Base-by-base conservation (phyloP, 1,284 basidiomycete genomes). In the Hortiboletus rubellus region DNA sequence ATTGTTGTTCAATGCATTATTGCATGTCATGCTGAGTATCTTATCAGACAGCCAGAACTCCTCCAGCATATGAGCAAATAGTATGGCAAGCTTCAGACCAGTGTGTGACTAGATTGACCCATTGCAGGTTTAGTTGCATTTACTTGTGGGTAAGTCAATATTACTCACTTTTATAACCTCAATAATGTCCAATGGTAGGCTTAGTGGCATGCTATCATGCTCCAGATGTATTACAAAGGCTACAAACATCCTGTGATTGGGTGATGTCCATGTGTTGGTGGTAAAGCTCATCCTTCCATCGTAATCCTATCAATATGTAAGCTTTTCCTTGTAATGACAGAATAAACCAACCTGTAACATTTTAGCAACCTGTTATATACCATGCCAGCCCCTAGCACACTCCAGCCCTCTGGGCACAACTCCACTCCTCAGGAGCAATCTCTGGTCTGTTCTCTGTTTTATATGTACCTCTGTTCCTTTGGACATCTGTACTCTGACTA, bases 1-100 rank as follows among this genome's bases (percentile, higher is more conserved):
- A 42, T 72, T 67, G 49, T 75, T 76, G 44, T 67, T 54, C n/a
- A 59, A 3, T 2, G 43, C 40, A n/a, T 54, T 54, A 5, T 40
- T 24, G 14, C 38, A 41, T 0, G 30, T 50, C 4, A 50, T 17
- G 5, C 38, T 34, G 34, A 11, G 34, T 34, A 34, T 14, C 34
- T 34, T 34, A 34, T 34, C 3, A 14, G 34, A 10, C 9, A 34
- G 9, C 9, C 8, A 11, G 34, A 34, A 34, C 12, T 34, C 34
- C 34, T 34, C 12, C 12, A 34, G 34, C 34, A n/a, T 40, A 49
- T 41, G 30, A 27, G 7, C 4, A 4, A 34, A 34, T 3, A 14
- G 7, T 34, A 8, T 14, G 4, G 12, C 30, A 3, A 42, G n/a
- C 30, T 18, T 31, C 4, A 18, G 4, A 3, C 40, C 40, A 3